Evolutionary conservation across 129 eudicot species (phyloP), one percentile per base, ranked within the genome.

Genomic region (Flaveria trinervia): DNA sequence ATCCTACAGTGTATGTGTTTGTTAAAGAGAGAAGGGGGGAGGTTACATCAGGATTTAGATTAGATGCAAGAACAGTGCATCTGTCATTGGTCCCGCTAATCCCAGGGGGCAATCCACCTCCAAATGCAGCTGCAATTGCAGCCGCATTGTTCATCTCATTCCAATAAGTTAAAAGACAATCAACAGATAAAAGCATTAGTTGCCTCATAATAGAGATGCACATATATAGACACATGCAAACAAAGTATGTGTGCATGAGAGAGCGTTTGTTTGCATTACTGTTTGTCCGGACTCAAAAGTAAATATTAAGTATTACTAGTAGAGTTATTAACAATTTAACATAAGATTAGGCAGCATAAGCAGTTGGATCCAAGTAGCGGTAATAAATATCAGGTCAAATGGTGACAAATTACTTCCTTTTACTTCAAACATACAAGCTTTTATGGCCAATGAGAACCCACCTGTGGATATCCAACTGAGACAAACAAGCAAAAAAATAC

Each of bases 41-140:
- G 55, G 84, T 89, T 84, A 94, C 98, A 75, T 89, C 98, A 2
- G 90, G 80, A 83, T 94, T 89, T 30, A 94, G 82, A 78, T 87
- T 91, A 65, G 97, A 94, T 54, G 79, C 97, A 82, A 94, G 88
- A 80, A 94, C 57, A n/a, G 97, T 91, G 82, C 96, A 94, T 81
- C 97, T 80, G 36, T 91, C 98, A 54, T 94, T 94, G 25, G 90
- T 85, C 81, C 97, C 96, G 46, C 83, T 94, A 70, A 94, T 86
- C 44, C 97, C 96, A 51, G 93, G 96, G 64, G 97, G 98, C 81
- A 94, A 80, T 5, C 92, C 93, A 20, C 96, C 92, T 79, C 93
- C 93, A 86, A 94, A 94, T 13, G 98, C 98, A 87, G 98, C 92
- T 30, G 98, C 92, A 79, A 89, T 87, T 59, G 97, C 96, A 50